phyloP scores from a whole-genome alignment of 2,329 filamentous ascomycete genomes.

The Aspergillus phoenicis region DNA sequence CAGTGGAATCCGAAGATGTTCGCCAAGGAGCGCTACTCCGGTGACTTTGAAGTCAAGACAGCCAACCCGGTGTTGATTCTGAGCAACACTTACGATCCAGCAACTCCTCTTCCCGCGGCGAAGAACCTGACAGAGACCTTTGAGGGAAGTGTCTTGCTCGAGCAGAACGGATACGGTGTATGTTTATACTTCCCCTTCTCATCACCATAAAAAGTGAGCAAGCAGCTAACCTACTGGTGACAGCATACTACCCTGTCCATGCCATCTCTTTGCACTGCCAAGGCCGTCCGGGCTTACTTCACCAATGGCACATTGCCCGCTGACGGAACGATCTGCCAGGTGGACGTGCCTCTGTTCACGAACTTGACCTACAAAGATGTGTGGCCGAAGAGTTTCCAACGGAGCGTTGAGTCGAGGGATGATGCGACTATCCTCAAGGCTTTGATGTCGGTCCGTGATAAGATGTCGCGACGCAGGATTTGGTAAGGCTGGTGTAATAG shows the following conservation, averaged over 20 bases:
- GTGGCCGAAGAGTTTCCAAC: not conserved
- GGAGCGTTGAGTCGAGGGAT: not conserved
- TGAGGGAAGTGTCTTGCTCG: constrained; percentile 29
- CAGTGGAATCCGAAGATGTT: constrained; percentile 14
- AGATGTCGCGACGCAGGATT: not conserved
- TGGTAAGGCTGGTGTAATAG: not conserved
- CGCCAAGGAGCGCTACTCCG: constrained; percentile 16
- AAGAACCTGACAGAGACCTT: constrained; percentile 27
- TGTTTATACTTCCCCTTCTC: not conserved
- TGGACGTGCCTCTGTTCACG: not conserved
- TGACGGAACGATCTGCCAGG: not conserved
- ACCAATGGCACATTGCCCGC: constrained; percentile 6
- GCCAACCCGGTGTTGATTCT: constrained; percentile 30
- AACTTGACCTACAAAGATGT: not conserved
- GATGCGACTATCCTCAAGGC: not conserved
- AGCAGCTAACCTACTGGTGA: not conserved
- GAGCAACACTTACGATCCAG: constrained; percentile 29
- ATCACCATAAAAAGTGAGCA: not conserved
- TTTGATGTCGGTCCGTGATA: not conserved
- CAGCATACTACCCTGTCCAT: constrained; percentile 7
- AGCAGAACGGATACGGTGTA: constrained; percentile 26
- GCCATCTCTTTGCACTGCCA: constrained; percentile 3
- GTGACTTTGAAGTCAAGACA: constrained; percentile 23
- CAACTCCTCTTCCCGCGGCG: constrained; percentile 29
- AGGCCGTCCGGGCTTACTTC: constrained; percentile 8